Base-by-base conservation (phyloP, 2,329 filamentous ascomycete species). In the Exserohilum turcica region DNA sequence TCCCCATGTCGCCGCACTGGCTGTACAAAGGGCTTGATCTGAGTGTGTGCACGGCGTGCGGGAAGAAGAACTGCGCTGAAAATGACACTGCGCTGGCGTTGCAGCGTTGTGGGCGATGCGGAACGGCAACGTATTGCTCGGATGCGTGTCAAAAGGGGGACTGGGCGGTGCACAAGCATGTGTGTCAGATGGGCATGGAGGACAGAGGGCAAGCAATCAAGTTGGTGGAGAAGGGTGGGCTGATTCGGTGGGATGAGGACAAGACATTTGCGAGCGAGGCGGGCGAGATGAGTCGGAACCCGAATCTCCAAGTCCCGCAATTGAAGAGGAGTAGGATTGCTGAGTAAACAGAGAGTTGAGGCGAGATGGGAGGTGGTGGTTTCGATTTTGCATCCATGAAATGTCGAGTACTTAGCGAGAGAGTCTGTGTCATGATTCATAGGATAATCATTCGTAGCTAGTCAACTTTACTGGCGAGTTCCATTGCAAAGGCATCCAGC, bases 1-100 rank as follows among this genome's bases (percentile, higher is more conserved):
- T 67, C 2, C 48, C 59, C 2, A 67, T 63, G 61, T 57, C 45
- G 10, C 63, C 63, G 6, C 63, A 65, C n/a, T 60, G 62, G 61
- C 35, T 67, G 7, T 67, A 67, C 24, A 27, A 43, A 3, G 16
- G 44, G 1, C 53, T 63, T 2, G 43, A 60, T 31, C 42, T 67
- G 1, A 16, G 10, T 0, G 40, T 13, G 10, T 67, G 64, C 28
- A 65, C 63, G 12, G 45, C 53, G 2, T 66, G 64, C 18, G 19
- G 31, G 1, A 44, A 21, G 42, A 38, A 35, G 13, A 16, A n/a
- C n/a, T n/a, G 13, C 21, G 5, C 15, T 5, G 27, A 36, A n/a
- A 18, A 8, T 6, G 16, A 39, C 19, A 10, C 2, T 13, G 4
- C 3, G 18, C n/a, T 21, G 12, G 2, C 19, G 18, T 29, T 66